Evolutionary conservation across 75 land plant species (phyloP), one percentile per base, ranked within the genome.

Genomic region (Sequoiadendron giganteum): DNA sequence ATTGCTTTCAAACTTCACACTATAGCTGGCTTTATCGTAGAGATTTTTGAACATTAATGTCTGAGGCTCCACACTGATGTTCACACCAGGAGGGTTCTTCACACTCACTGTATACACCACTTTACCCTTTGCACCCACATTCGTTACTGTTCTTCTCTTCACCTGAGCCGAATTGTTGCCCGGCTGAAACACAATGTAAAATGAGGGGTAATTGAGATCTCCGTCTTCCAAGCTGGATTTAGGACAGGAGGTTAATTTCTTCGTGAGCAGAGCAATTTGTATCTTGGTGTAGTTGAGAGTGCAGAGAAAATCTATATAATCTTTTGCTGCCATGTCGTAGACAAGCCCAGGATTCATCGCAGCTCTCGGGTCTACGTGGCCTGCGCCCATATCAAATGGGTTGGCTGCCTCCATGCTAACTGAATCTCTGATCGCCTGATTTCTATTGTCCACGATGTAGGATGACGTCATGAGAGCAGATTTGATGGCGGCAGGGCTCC

Each of bases 391-490:
- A 1, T 18, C 48, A 16, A 86, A 89, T 15, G 87, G 42, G 40
- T 55, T 36, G 21, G 90, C 90, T 1, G 85, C 45, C 47, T 43
- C 28, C 83, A 43, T 34, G 45, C 43, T 34, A 16, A 30, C 55
- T 36, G 86, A 30, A 42, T 88, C 72, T 25, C 32, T 45, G 34
- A 36, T 72, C 9, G 45, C 28, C 42, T 39, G 34, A 3, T 43
- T 61, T 6, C 34, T 38, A n/a, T 83, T 30, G 19, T 83, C 54
- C 21, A 48, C 47, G 9, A 42, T 6, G 45, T 19, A 4, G 32
- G 49, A 83, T 2, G 94, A 87, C 42, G 95, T 95, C 93, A 95
- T 90, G 21, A 95, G 84, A 6, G 95, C 96, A 36, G 38, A 36
- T 36, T 36, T 36, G 38, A 36, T 36, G 38, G 38, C 38, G 38